Base-by-base conservation (phyloP, 768 basidiomycete genomes). In the Tulasnella sp. region DNA sequence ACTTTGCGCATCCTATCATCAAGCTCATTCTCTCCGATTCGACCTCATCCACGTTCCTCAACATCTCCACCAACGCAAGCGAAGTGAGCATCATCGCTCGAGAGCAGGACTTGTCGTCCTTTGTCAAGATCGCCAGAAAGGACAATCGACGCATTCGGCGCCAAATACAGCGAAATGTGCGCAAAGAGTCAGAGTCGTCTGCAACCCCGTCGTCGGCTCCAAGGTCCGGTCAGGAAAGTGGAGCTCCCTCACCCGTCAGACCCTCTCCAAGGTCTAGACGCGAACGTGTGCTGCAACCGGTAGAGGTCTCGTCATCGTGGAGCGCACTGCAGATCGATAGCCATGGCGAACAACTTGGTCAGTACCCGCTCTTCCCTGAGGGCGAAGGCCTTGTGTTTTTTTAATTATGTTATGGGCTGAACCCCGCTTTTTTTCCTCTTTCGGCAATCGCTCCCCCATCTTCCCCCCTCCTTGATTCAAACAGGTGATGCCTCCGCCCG, bases 281-380 rank as follows among this genome's bases (percentile, higher is more conserved):
- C 61, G 61, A 67, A 35, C 61, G 61, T 67, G 61, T 67, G 7
- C 61, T 74, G 73, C 44, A 81, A 69, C 87, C 88, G 32, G 87
- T 93, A 70, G 91, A 93, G 81, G 88, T 92, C 70, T 92, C 91
- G 0, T 89, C 93, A 79, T 87, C 87, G 79, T 94, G 93, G 93
- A 90, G 87, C 80, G 93, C 93, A 29, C 86, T 94, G 40, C 92
- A 94, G 83, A 91, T 94, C 75, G 92, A 93, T 83, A 91, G 91
- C 0, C 92, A 93, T 83, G 91, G 88, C 37, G 90, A 93, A 82
- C 87, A 88, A 78, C 86, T 91, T 51, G 91, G 92, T 91, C 78
- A 74, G 87, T 76, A 70, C 18, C 26, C 32, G 26, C 10, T 6
- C 18, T 16, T 26, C 15, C 3, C 29, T 2, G 61, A 26, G 29